Percentiles rank a stretch among this genome's conserved stretches.
Evolutionary conservation across 83 land plant genomes (phyloP).

Genomic region (Isoetes engelmannii): DNA sequence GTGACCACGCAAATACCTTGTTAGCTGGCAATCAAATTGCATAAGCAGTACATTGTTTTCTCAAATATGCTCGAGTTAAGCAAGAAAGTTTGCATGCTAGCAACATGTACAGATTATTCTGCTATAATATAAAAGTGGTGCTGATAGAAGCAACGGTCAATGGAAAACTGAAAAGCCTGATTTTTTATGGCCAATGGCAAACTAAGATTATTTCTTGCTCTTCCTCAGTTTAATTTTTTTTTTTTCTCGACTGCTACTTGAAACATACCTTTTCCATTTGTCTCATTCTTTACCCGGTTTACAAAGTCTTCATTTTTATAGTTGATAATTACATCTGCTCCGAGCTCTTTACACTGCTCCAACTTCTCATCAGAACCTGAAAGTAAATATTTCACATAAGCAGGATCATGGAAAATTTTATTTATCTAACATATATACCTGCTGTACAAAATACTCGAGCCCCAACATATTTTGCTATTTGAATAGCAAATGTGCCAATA

Average conservation of each 20-base stretch:
- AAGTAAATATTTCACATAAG: neutral
- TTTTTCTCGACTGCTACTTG: neutral
- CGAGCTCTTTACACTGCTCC: slow-evolving; percentile 60
- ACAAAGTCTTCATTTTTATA: slow-evolving; percentile 90
- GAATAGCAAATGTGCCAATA: slow-evolving; percentile 92
- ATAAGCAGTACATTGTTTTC: no score
- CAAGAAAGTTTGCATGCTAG: no score
- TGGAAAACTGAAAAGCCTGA: no score
- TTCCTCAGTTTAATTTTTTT: neutral
- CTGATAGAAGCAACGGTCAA: no score
- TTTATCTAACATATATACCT: slow-evolving; percentile 33
- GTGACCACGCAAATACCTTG: no score
- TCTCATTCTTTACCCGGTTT: slow-evolving; percentile 66
- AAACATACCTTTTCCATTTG: slow-evolving; percentile 69
- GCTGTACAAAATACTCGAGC: slow-evolving; percentile 74
- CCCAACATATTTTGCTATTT: slow-evolving; percentile 73
- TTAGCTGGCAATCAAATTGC: no score
- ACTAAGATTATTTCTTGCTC: neutral
- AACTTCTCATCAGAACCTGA: slow-evolving; percentile 77
- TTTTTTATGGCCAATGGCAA: no score
- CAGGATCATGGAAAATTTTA: neutral
- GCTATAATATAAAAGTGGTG: no score
- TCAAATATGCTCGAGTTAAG: no score
- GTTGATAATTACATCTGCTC: slow-evolving; percentile 88
- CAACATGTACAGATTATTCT: no score